These are phyloP conservation scores for Coemansia aciculifera DNA, from an alignment of 192 early-diverging fungal genomes.

Conservation along the genomic window DNA sequence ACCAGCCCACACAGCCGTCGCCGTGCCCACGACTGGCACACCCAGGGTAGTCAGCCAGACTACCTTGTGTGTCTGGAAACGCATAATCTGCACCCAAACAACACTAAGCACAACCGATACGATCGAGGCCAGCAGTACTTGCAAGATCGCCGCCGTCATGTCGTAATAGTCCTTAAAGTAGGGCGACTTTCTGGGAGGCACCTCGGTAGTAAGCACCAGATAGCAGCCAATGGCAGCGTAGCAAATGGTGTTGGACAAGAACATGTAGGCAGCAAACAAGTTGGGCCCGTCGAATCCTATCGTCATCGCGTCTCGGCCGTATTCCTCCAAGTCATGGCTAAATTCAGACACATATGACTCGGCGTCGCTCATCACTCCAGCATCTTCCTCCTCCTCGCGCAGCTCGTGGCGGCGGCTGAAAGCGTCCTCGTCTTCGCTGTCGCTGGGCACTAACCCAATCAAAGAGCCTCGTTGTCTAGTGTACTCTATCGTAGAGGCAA, in stretches of 20 bases:
- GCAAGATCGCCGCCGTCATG: conserved; percentile 28
- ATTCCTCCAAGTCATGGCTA: conserved; percentile 46
- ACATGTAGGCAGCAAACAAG: conserved; percentile 30
- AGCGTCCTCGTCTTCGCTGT: conserved; percentile 13
- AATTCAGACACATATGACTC: conserved; percentile 51
- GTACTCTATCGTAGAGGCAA: conserved; percentile 17
- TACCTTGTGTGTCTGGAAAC: conserved; percentile 40
- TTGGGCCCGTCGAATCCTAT: conserved; percentile 36
- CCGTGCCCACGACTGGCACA: conserved; percentile 35
- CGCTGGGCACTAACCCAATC: conserved; percentile 21
- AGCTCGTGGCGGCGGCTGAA: neutral
- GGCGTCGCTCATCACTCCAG: conserved; percentile 10
- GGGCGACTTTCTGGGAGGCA: conserved; percentile 38
- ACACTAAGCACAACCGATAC: conserved; percentile 28
- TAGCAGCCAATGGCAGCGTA: conserved; percentile 24
- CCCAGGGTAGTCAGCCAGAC: conserved; percentile 51
- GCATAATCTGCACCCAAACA: conserved; percentile 46
- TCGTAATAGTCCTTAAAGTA: conserved; percentile 44
- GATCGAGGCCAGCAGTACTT: conserved; percentile 22
- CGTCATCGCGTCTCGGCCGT: conserved; percentile 18
- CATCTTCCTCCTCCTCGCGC: neutral
- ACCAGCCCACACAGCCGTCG: conserved; percentile 45
- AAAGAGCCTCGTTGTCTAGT: conserved; percentile 14
- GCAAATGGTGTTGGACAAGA: conserved; percentile 24
- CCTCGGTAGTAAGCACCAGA: conserved; percentile 26